Conservation (phyloP, 1,139 yeast genomes). For the Wickerhamomyces sp. region DNA sequence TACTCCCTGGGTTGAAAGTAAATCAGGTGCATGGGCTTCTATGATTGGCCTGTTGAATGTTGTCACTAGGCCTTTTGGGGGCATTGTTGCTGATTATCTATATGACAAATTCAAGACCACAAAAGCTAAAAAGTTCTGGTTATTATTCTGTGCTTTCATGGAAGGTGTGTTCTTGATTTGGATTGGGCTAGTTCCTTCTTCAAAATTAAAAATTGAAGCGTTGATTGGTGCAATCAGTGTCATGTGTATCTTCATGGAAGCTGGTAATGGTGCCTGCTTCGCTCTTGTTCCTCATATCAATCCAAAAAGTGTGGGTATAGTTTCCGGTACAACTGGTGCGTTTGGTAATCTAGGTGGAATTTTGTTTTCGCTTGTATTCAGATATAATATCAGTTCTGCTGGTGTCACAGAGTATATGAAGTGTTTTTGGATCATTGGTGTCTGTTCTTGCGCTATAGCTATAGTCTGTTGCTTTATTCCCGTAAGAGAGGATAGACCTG, state of each 20-base stretch:
- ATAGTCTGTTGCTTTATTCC: slow-evolving; percentile 22
- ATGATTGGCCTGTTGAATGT: slow-evolving; percentile 32
- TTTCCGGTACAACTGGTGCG: slow-evolving; percentile 31
- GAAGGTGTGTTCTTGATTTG: slow-evolving; percentile 30
- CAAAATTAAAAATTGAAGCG: slow-evolving; percentile 22
- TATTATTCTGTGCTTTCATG: slow-evolving; percentile 27
- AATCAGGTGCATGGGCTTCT: slow-evolving; percentile 32
- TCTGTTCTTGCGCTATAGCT: slow-evolving; percentile 23
- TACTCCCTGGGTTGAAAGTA: slow-evolving; percentile 21
- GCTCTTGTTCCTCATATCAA: slow-evolving; percentile 30
- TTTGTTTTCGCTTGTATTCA: slow-evolving; percentile 29
- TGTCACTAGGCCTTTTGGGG: slow-evolving; percentile 31
- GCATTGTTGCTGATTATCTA: slow-evolving; percentile 27
- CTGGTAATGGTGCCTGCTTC: slow-evolving; percentile 34
- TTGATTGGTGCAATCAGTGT: slow-evolving; percentile 27
- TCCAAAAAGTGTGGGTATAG: slow-evolving; percentile 30
- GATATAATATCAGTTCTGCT: slow-evolving; percentile 21
- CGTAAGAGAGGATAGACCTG: slow-evolving; percentile 17
- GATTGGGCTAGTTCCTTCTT: slow-evolving; percentile 26
- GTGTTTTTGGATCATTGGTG: slow-evolving; percentile 29
- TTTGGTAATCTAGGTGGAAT: slow-evolving; percentile 32
- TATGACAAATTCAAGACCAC: slow-evolving; percentile 24
- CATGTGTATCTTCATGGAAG: slow-evolving; percentile 30
- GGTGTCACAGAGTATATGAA: slow-evolving; percentile 25
- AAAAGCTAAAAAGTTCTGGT: slow-evolving; percentile 29